Conservation (phyloP, 345 rosid species). For the Lumnitzera littorea region DNA sequence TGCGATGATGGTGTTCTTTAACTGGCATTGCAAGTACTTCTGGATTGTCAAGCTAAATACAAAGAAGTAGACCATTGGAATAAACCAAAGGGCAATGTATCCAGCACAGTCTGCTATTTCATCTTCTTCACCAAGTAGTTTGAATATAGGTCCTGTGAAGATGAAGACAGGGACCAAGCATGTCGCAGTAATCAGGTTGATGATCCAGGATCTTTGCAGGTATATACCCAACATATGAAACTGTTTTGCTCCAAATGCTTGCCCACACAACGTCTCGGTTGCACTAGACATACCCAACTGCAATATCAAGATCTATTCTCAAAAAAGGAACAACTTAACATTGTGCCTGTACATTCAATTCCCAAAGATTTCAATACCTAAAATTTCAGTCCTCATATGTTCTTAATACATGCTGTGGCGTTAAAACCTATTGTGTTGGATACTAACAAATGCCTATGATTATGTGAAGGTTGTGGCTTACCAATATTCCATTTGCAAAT, state of each 20-base stretch:
- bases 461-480: not conserved
- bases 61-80: not conserved
- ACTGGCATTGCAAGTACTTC: slow-evolving; percentile 27
- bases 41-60: slow-evolving; percentile 8
- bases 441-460: no score
- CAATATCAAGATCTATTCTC: not conserved
- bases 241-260: slow-evolving; percentile 30
- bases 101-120: not conserved
- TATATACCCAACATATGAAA: slow-evolving; percentile 26
- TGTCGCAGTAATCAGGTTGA: not conserved
- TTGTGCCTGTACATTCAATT: no score
- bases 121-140: not conserved
- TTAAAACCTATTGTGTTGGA: no score
- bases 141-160: not conserved
- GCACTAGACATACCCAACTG: slow-evolving; percentile 40
- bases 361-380: no score
- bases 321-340: no score
- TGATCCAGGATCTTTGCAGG: slow-evolving; percentile 25
- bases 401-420: no score
- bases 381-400: no score
- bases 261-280: slow-evolving; percentile 31
- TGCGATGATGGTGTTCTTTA: not conserved
- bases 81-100: slow-evolving; percentile 4
- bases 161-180: slow-evolving; percentile 5
- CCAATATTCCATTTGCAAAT: slow-evolving; percentile 23